Evolutionary conservation across 2,329 filamentous ascomycete species (phyloP).

Genomic region (Aspergillus glaucus): DNA sequence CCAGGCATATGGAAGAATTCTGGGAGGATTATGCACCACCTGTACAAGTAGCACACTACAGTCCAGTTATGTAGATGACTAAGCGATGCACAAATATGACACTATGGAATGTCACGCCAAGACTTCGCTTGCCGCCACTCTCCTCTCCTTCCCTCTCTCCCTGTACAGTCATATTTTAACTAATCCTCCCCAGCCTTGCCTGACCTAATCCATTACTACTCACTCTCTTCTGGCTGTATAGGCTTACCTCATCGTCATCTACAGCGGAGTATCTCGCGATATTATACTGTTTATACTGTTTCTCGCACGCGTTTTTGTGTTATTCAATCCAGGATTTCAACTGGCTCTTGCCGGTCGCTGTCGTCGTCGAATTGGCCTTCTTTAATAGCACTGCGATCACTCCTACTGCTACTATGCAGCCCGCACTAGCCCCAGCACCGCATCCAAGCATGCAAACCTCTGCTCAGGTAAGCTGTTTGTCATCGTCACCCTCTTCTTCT

Average conservation of each 20-base stretch:
- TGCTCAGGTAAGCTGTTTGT: conserved; percentile 51
- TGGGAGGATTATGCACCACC: no score
- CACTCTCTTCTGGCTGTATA: not conserved
- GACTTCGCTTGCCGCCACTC: conserved; percentile 1
- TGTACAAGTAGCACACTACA: no score
- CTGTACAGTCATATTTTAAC: conserved; percentile 11
- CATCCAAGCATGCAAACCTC: conserved; percentile 43
- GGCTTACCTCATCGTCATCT: not conserved
- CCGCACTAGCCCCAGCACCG: conserved; percentile 43
- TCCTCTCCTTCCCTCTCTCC: conserved; percentile 1
- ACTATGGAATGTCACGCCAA: not conserved
- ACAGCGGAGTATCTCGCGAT: not conserved
- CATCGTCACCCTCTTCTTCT: conserved; percentile 18
- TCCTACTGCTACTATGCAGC: conserved; percentile 33
- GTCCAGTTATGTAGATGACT: not conserved
- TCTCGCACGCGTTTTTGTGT: no score
- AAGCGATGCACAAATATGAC: not conserved
- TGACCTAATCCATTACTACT: not conserved
- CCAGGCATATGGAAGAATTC: no score
- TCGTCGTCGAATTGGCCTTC: no score
- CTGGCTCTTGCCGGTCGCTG: conserved; percentile 13
- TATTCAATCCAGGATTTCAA: conserved; percentile 4
- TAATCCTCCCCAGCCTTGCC: conserved; percentile 8
- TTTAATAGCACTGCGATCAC: not conserved
- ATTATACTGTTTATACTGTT: no score